Conservation (phyloP, 2,329 filamentous ascomycete species). For the Clarireedia monteithiana region DNA sequence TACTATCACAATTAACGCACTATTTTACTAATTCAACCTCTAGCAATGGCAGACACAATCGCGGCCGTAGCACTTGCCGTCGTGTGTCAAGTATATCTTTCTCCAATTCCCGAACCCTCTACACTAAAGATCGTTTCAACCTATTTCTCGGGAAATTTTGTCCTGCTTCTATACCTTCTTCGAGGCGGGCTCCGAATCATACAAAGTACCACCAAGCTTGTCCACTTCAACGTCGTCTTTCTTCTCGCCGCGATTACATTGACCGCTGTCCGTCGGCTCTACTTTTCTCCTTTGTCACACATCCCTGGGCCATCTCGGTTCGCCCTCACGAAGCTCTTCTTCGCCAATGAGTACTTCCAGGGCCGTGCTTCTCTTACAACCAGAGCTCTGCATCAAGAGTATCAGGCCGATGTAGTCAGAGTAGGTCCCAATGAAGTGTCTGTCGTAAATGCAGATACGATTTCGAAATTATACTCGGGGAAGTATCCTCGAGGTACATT, state of each 20-base stretch:
- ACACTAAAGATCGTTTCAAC: not conserved
- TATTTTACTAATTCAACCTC: not conserved
- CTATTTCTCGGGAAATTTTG: not conserved
- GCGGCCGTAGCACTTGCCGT: not conserved
- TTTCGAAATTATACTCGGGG: slow-evolving; percentile 12
- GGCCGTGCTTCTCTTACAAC: slow-evolving; percentile 12
- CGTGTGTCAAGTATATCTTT: not conserved
- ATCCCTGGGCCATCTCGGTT: slow-evolving; percentile 22
- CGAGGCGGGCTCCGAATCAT: not conserved
- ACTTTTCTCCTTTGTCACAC: slow-evolving; percentile 15
- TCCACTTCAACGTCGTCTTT: slow-evolving; percentile 7
- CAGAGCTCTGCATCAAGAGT: slow-evolving; percentile 18
- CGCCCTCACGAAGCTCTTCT: slow-evolving; percentile 20
- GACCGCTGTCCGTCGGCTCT: slow-evolving; percentile 15
- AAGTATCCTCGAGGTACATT: slow-evolving; percentile 14
- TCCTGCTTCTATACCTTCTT: not conserved
- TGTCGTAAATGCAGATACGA: slow-evolving; percentile 21
- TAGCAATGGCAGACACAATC: not conserved
- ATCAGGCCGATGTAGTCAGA: slow-evolving; percentile 19
- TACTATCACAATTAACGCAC: not conserved
- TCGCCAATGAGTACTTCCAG: slow-evolving; percentile 11
- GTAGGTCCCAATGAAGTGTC: slow-evolving; percentile 20
- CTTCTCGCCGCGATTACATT: slow-evolving; percentile 3
- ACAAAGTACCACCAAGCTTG: not conserved
- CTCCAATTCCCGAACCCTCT: not conserved